A percentile compares a stretch with the other conserved stretches of the same genome.
Conservation (phyloP, 768 basidiomycete genomes). For the Baorangia bicolor region DNA sequence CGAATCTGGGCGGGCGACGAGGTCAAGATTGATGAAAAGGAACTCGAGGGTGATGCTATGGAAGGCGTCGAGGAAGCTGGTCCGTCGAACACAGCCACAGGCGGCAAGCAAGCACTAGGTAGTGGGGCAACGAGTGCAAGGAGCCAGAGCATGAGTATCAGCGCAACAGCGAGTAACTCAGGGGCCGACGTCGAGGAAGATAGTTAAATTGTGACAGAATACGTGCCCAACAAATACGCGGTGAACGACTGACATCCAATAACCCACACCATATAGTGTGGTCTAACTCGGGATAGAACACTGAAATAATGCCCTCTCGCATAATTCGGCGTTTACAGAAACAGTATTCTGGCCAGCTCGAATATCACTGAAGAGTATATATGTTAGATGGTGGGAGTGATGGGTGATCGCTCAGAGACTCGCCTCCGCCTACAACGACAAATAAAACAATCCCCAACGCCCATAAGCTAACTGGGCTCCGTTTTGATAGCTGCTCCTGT, state of each 20-base stretch:
- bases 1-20: slow-evolving; percentile 92
- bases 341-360: slow-evolving; percentile 64
- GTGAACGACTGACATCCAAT: slow-evolving; percentile 10
- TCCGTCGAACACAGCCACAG: slow-evolving; percentile 17
- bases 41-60: slow-evolving; percentile 81
- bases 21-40: slow-evolving; percentile 79
- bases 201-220: slow-evolving; percentile 18
- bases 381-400: slow-evolving; percentile 9
- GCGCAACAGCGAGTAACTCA: slow-evolving; percentile 47
- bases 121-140: slow-evolving; percentile 43
- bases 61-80: slow-evolving; percentile 58
- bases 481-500: slow-evolving; percentile 67
- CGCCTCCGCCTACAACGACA: slow-evolving; percentile 79
- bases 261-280: not conserved
- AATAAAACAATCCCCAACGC: slow-evolving; percentile 73
- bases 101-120: slow-evolving; percentile 17
- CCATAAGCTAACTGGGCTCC: slow-evolving; percentile 74
- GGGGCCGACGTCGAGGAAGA: slow-evolving; percentile 47
- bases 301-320: not conserved
- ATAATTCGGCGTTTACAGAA: slow-evolving; percentile 45
- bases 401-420: slow-evolving; percentile 24
- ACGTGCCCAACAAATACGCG: slow-evolving; percentile 10
- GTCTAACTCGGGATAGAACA: not conserved
- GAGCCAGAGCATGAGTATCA: slow-evolving; percentile 63
- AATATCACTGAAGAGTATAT: slow-evolving; percentile 59